phyloP scores from a whole-genome alignment of 768 basidiomycete species.

The Rhizopogon vesiculosus region DNA sequence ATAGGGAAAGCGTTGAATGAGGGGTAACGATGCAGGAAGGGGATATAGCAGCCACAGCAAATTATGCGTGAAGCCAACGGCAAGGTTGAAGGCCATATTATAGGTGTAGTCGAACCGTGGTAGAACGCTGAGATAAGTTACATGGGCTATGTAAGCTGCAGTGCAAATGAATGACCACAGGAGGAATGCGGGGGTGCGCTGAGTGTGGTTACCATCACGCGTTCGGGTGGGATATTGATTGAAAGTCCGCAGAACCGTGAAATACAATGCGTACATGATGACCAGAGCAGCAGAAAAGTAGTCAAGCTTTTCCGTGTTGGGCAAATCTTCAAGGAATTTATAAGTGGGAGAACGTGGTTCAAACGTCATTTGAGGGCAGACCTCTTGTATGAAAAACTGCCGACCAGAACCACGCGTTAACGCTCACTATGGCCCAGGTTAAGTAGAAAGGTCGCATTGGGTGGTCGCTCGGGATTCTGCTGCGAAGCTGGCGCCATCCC shows the following conservation, averaged over 20 bases:
- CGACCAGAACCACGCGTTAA: constrained; percentile 94
- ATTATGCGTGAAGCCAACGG: constrained; percentile 76
- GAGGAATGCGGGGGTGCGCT: constrained; percentile 12
- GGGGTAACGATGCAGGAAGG: constrained; percentile 41
- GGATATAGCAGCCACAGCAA: constrained; percentile 76
- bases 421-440: constrained; percentile 60
- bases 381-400: constrained; percentile 91
- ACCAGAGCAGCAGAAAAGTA: constrained; percentile 92
- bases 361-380: constrained; percentile 27
- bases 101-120: constrained; percentile 91
- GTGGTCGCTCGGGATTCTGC: constrained; percentile 46
- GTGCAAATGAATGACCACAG: constrained; percentile 51
- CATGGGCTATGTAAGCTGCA: constrained; percentile 59
- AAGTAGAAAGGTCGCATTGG: constrained; percentile 70
- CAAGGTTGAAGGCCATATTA: constrained; percentile 84
- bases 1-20: constrained; percentile 51
- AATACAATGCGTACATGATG: constrained; percentile 79
- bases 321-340: constrained; percentile 51
- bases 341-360: constrained; percentile 2
- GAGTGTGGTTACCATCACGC: constrained; percentile 17
- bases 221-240: constrained; percentile 53
- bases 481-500: constrained; percentile 49
- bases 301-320: constrained; percentile 84
- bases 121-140: constrained; percentile 71
- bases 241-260: constrained; percentile 69